Evolutionary conservation across 2,329 filamentous ascomycete genomes (phyloP).

Genomic region (Penicillium sclerotigenum): DNA sequence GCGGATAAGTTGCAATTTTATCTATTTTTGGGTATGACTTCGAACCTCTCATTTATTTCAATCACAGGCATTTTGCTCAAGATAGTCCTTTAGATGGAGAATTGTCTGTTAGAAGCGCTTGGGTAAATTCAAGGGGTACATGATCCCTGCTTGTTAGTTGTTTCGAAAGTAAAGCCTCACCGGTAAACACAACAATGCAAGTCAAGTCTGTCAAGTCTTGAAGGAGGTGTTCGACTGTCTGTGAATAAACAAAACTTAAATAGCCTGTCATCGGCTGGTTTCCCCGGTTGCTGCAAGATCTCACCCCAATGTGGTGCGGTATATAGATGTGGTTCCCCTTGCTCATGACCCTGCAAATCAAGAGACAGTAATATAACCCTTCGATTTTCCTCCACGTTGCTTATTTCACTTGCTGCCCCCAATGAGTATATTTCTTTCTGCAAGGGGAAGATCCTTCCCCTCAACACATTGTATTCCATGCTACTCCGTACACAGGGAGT

Average conservation of each 20-base stretch:
- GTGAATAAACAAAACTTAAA: slow-evolving; percentile 3
- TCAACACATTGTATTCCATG: background rate
- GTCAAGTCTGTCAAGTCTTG: slow-evolving; percentile 3
- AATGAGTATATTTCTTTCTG: background rate
- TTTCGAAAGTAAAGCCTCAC: background rate
- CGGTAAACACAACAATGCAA: slow-evolving; percentile 5
- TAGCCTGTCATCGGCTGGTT: background rate
- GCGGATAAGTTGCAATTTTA: slow-evolving; percentile 1
- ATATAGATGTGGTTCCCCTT: slow-evolving; percentile 15
- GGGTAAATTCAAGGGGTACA: background rate
- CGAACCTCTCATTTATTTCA: background rate
- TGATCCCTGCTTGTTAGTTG: background rate
- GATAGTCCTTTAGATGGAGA: background rate
- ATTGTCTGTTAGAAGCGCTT: background rate
- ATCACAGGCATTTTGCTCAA: background rate
- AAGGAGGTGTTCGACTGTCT: slow-evolving; percentile 4
- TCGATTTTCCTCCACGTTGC: slow-evolving; percentile 4
- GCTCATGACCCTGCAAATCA: slow-evolving; percentile 5
- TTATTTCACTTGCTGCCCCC: background rate
- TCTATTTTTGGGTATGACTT: slow-evolving; percentile 2
- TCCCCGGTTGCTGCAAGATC: slow-evolving; percentile 14
- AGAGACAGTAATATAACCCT: background rate
- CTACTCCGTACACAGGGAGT: background rate
- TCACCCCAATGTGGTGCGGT: slow-evolving; percentile 1
- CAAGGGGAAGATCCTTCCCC: slow-evolving; percentile 11